Conservation (phyloP, 495 filamentous ascomycete species). For the Hypoxylon lenormandii region DNA sequence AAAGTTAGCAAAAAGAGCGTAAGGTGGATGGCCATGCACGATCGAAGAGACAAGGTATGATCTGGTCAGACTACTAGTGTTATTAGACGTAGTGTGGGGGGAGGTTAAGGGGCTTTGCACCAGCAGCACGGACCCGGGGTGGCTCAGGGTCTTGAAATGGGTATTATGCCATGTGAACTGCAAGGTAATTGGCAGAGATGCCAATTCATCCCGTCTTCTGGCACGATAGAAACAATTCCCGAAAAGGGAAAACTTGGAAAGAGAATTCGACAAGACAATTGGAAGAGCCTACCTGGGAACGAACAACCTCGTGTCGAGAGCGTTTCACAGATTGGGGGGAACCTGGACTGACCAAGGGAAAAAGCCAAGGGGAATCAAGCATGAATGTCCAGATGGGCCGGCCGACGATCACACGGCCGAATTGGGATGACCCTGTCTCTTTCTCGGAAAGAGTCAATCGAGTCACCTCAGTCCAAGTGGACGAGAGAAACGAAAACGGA, state of each 20-base stretch:
- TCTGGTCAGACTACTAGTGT: constrained; percentile 11
- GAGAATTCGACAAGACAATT: constrained; percentile 19
- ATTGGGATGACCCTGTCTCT: constrained; percentile 33
- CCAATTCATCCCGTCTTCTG: constrained; percentile 10
- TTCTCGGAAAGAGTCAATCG: constrained; percentile 36
- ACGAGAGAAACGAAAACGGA: constrained; percentile 29
- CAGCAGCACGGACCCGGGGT: constrained; percentile 16
- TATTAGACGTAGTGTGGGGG: constrained; percentile 24
- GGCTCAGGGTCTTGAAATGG: constrained; percentile 20
- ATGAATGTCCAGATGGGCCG: constrained; percentile 41
- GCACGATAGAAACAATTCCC: constrained; percentile 28
- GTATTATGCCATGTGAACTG: constrained; percentile 15
- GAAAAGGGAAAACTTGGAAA: constrained; percentile 16
- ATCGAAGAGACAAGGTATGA: constrained; percentile 6
- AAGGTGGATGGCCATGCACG: neutral
- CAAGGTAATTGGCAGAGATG: constrained; percentile 29
- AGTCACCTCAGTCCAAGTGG: constrained; percentile 6
- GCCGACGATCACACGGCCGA: constrained; percentile 45
- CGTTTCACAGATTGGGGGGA: constrained; percentile 48
- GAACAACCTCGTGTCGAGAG: constrained; percentile 41
- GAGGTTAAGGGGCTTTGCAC: constrained; percentile 34
- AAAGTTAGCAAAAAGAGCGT: constrained; percentile 19
- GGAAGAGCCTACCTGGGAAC: constrained; percentile 44
- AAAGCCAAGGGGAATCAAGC: constrained; percentile 21
- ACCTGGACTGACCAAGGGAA: constrained; percentile 26